phyloP scores from a whole-genome alignment of 306 rosid genomes.

The Quercus aquifolioides region DNA sequence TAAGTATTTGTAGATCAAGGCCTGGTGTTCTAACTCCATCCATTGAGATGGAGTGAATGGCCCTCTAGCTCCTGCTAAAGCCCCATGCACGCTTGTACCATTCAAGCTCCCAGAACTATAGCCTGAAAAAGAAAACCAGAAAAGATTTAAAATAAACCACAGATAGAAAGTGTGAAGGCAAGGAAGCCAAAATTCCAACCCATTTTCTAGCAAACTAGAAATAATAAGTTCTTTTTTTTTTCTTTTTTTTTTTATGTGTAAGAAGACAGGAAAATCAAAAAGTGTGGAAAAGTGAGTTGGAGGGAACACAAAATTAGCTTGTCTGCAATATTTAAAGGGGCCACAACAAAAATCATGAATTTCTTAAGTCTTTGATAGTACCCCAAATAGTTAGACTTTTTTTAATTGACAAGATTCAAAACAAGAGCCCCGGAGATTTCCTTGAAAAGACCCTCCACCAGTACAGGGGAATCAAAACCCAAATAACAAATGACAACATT shows the following conservation, averaged over 20 bases:
- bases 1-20: slow-evolving; percentile 90
- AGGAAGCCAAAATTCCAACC: neutral
- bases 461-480: slow-evolving; percentile 33
- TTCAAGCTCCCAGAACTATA: slow-evolving; percentile 41
- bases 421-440: slow-evolving; percentile 31
- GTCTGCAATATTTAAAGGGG: slow-evolving; percentile 20
- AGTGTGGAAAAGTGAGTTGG: neutral
- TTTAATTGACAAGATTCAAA: slow-evolving; percentile 51
- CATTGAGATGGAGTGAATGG: slow-evolving; percentile 90
- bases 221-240: neutral
- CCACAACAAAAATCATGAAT: slow-evolving; percentile 12
- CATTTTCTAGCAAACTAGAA: neutral
- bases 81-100: slow-evolving; percentile 49
- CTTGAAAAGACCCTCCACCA: slow-evolving; percentile 64
- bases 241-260: neutral
- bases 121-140: slow-evolving; percentile 36
- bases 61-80: slow-evolving; percentile 42
- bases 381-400: too few relatives aligned
- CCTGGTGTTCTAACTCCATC: slow-evolving; percentile 96
- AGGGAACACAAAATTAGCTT: slow-evolving; percentile 2
- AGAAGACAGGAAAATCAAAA: neutral
- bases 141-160: neutral
- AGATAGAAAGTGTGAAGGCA: neutral
- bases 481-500: slow-evolving; percentile 17
- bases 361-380: neutral